Evolutionary conservation across 305 asterid genomes (phyloP), one percentile per base, ranked within the genome.

Genomic region (Fraxinus nigra): DNA sequence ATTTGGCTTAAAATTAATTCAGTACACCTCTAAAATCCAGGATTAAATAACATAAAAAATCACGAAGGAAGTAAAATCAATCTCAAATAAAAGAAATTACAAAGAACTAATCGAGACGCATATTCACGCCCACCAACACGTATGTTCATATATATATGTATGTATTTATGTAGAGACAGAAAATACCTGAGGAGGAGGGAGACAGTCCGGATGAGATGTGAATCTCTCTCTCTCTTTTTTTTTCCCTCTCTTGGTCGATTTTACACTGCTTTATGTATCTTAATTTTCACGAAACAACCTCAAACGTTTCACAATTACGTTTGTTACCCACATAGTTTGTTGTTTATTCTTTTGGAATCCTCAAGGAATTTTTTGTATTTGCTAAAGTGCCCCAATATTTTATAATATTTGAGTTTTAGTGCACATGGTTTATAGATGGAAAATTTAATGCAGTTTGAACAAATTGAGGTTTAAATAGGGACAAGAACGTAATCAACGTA

Each of bases 181-280:
- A 20, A 78, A 13, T 74, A 75, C 87, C 84, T 74, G 75, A 81
- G 46, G 34, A 54, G 48, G 82, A 74, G 82, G 79, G 54, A 61
- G 81, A 76, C 83, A 81, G 51, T 72, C 77, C 32, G 75, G 87
- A 77, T 34, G 78, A 83, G 84, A 83, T 75, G 84, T 77, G 77
- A 82, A 85, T 83, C 86, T 74, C 78, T 65, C 87, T 37, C 79
- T 75, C 80, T 61, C 38, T 11, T 43, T 38, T 48, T 46, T 16
- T 77, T 24, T 28, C 56, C 5, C 16, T 43, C 54, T 37, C 38
- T 20, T 8, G 26, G 4, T 46, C 76, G 76, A 70, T 65, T 78
- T 18, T 46, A 1, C 63, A 51, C 30, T 11, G 85, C 74, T 65
- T 40, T 77, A 16, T 80, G 73, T 40, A 59, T 0, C 28, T 80